Percentiles rank a stretch among this genome's conserved stretches.
phyloP scores from a whole-genome alignment of 1,284 basidiomycete species.

The Microbotryomycetes sp. region DNA sequence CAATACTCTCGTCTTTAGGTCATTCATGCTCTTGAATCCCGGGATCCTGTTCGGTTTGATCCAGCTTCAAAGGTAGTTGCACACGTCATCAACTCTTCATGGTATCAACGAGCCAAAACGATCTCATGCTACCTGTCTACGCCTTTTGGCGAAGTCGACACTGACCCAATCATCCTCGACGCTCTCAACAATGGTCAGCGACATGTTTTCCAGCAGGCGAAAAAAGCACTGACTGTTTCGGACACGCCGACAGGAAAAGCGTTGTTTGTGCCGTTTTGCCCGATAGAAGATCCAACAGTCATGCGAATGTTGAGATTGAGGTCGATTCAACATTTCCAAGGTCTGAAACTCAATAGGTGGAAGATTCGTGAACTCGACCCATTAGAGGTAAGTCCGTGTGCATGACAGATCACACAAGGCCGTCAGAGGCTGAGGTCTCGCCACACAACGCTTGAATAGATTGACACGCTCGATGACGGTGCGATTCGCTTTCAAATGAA shows the following conservation, averaged over 20 bases:
- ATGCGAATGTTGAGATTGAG: constrained; percentile 43
- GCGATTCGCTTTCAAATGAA: neutral
- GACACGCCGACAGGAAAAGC: constrained; percentile 33
- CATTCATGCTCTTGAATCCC: neutral
- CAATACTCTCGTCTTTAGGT: too few relatives aligned
- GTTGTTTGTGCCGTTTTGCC: constrained; percentile 42
- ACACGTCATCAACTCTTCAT: constrained; percentile 36
- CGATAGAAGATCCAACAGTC: constrained; percentile 33
- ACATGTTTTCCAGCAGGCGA: neutral
- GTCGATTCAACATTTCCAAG: constrained; percentile 35
- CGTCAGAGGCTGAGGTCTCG: neutral
- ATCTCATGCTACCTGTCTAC: constrained; percentile 42
- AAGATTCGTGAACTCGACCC: constrained; percentile 41
- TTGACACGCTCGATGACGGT: constrained; percentile 19
- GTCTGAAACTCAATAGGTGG: constrained; percentile 40
- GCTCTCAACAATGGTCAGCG: constrained; percentile 33
- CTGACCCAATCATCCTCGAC: constrained; percentile 39
- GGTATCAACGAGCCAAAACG: constrained; percentile 33
- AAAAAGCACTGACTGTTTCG: neutral
- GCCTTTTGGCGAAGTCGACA: constrained; percentile 39
- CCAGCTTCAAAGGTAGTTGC: constrained; percentile 33
- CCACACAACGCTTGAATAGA: neutral
- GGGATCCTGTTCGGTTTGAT: neutral
- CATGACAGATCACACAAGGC: neutral
- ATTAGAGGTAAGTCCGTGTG: constrained; percentile 27